Base-by-base conservation (phyloP, 1,139 yeast species). In the Zygosaccharomyces pseudobailii region DNA sequence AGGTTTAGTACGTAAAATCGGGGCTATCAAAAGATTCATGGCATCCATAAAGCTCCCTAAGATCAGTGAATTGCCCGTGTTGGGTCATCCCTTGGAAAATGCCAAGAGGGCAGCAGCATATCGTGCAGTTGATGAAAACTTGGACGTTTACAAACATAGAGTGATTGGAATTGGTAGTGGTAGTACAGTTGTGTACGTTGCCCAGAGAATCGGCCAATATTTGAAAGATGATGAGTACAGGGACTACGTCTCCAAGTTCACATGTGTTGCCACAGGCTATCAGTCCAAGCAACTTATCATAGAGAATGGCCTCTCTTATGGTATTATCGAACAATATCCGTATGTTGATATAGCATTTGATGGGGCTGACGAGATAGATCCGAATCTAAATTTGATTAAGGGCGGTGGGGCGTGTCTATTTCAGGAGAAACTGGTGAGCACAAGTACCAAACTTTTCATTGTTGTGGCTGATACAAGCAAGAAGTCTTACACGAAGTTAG, bases 351-450 rank as follows among this genome's bases (percentile, higher is more conserved):
- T 92, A 58, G 96, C 96, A 3, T 92, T 94, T 65, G 99, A 94
- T 67, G 99, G 99, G 37, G 98, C 98, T 6, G 99, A 94, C 69
- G 99, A 94, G 67, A 94, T 90, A 48, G 98, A 92, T 65, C 64
- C 79, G 6, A 63, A 75, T 19, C 75, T 92, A 59, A 87, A 89
- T 63, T 81, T 92, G 61, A 94, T 94, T 67, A 94, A 94, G 70
- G 99, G 99, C 54, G 99, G 99, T 42, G 99, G 99, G 35, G 99
- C 97, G 2, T 94, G 99, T 69, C 74, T 89, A 55, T 85, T 94
- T 72, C 98, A 92, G 71, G 99, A 94, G 68, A 94, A 94, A 70
- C 75, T 94, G 48, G 96, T 94, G 13, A 96, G 97, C 8, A 75
- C 80, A 43, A 81, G 90, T 52, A 83, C 97, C 3, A 71, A 77